Conservation (phyloP, 768 basidiomycete species). For the Suillus cothurnatus region DNA sequence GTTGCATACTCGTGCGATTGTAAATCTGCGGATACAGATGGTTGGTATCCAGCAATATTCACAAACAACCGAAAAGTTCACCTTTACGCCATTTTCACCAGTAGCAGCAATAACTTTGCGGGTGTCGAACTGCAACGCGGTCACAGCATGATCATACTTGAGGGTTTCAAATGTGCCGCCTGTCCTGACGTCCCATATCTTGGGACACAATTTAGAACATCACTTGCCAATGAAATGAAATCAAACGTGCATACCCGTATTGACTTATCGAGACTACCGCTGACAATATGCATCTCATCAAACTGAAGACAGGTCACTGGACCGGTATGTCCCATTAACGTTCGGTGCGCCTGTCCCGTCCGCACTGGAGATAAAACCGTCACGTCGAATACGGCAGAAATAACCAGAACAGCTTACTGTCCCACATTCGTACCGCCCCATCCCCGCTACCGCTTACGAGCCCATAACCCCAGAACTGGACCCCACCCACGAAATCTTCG, state of each 20-base stretch:
- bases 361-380: conserved; percentile 65
- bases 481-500: conserved; percentile 95
- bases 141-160: conserved; percentile 88
- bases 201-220: conserved; percentile 10
- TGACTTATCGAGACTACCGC: conserved; percentile 92
- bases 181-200: conserved; percentile 97
- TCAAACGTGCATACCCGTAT: conserved; percentile 62
- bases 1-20: conserved; percentile 91
- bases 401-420: conserved; percentile 65
- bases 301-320: conserved; percentile 96
- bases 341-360: conserved; percentile 95
- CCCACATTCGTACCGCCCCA: conserved; percentile 99
- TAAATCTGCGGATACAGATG: conserved; percentile 62
- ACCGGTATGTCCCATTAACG: conserved; percentile 87
- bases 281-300: conserved; percentile 92
- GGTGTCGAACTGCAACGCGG: conserved; percentile 91
- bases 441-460: conserved; percentile 97
- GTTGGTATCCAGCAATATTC: neutral
- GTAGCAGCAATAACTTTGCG: conserved; percentile 91
- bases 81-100: conserved; percentile 93
- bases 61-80: conserved; percentile 30
- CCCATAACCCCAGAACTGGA: conserved; percentile 99
- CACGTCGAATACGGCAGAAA: conserved; percentile 6
- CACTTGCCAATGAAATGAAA: conserved; percentile 1
- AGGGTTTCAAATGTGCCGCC: conserved; percentile 89